Conservation (phyloP, 2,329 filamentous ascomycete genomes). For the Ophiocordyceps camponoti-floridani region DNA sequence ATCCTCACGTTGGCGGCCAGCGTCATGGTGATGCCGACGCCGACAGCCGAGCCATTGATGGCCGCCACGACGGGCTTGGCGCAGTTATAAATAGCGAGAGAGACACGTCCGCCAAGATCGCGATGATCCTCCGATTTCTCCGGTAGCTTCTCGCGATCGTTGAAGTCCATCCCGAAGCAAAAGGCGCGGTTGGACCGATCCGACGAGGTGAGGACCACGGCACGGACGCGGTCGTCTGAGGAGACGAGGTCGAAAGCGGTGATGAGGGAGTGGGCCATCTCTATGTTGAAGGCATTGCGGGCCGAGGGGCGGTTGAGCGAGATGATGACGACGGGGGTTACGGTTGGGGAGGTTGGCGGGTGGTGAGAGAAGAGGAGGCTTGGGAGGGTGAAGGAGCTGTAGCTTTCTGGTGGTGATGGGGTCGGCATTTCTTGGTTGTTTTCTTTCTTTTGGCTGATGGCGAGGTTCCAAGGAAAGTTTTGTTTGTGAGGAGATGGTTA, state of each 20-base stretch:
- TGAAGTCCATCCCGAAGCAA: constrained; percentile 40
- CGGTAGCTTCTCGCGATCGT: constrained; percentile 12
- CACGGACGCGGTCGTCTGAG: constrained; percentile 32
- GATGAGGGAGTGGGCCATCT: constrained; percentile 44
- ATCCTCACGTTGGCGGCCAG: constrained; percentile 35
- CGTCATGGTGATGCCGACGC: constrained; percentile 44
- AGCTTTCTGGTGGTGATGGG: constrained; percentile 14
- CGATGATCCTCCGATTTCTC: constrained; percentile 17
- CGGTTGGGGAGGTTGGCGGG: constrained; percentile 28
- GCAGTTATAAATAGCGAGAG: constrained; percentile 37
- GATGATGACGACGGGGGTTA: constrained; percentile 44
- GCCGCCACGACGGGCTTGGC: constrained; percentile 40
- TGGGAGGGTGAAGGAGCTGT: constrained; percentile 22
- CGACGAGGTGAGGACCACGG: constrained; percentile 34
- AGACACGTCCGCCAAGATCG: constrained; percentile 33
- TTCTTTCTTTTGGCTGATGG: neutral
- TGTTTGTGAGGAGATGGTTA: too few relatives aligned
- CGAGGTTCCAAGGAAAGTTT: too few relatives aligned
- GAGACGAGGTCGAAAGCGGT: constrained; percentile 31
- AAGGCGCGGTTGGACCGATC: constrained; percentile 31
- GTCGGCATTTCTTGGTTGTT: neutral
- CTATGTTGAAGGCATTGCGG: constrained; percentile 51
- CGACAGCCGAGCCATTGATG: constrained; percentile 40
- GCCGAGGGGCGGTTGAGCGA: constrained; percentile 46
- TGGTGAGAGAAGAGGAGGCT: constrained; percentile 30